Percentiles rank a stretch among this genome's conserved stretches.
phyloP scores from a whole-genome alignment of 2,329 filamentous ascomycete genomes.

The Ophiostoma sp. region DNA sequence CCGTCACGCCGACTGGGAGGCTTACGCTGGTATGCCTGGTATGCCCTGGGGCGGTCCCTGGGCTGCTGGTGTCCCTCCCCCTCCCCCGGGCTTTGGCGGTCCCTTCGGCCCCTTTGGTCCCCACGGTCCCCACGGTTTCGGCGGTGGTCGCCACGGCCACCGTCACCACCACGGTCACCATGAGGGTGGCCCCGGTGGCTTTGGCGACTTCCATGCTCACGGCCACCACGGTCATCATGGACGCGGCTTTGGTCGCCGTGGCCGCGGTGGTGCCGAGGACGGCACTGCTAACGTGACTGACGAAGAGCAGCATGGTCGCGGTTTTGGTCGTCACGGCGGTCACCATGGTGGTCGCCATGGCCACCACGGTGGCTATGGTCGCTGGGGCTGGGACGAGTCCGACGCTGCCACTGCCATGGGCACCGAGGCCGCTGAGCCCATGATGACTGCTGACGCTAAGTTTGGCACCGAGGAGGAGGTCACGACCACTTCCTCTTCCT shows the following conservation, averaged over 20 bases:
- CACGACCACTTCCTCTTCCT: slow-evolving; percentile 17
- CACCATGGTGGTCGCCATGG: slow-evolving; percentile 1
- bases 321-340: background rate
- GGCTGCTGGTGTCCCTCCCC: background rate
- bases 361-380: background rate
- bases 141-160: slow-evolving; percentile 4
- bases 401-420: slow-evolving; percentile 26
- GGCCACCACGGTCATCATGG: background rate
- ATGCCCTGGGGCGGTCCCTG: slow-evolving; percentile 16
- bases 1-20: slow-evolving; percentile 16
- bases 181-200: background rate
- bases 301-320: background rate
- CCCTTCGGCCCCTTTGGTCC: background rate
- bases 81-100: background rate
- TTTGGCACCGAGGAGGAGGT: slow-evolving; percentile 18
- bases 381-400: slow-evolving; percentile 19
- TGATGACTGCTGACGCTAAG: slow-evolving; percentile 26
- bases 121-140: slow-evolving; percentile 1
- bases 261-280: background rate
- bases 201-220: slow-evolving; percentile 8
- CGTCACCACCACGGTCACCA: slow-evolving; percentile 1
- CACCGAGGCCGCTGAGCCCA: slow-evolving; percentile 24
- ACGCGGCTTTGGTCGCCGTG: background rate
- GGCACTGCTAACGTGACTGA: background rate
- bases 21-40: background rate